Conservation (phyloP, 352 stramenopile genomes). For the Phytophthora tubulina region DNA sequence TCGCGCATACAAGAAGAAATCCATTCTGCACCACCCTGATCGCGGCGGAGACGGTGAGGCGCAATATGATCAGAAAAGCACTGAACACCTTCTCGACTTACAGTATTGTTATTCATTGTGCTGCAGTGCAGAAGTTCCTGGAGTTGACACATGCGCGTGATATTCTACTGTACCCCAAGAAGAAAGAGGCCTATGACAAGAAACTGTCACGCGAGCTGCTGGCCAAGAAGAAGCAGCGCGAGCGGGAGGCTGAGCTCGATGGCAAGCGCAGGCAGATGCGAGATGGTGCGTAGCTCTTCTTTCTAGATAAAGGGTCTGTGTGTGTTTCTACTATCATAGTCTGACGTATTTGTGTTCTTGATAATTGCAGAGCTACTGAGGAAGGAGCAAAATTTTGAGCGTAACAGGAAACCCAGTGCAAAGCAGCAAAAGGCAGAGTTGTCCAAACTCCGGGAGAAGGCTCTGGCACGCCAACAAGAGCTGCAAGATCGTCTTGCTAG, state of each 20-base stretch:
- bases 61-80: background rate
- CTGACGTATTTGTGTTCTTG: slow-evolving; percentile 9
- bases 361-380: slow-evolving; percentile 58
- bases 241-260: slow-evolving; percentile 70
- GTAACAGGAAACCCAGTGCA: slow-evolving; percentile 42
- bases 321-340: background rate
- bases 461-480: slow-evolving; percentile 60
- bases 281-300: slow-evolving; percentile 48
- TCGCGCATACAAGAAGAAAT: slow-evolving; percentile 89
- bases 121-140: slow-evolving; percentile 81
- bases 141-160: slow-evolving; percentile 84
- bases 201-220: slow-evolving; percentile 71
- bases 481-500: slow-evolving; percentile 58
- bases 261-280: slow-evolving; percentile 68
- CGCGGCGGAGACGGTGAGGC: slow-evolving; percentile 77
- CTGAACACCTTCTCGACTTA: slow-evolving; percentile 4
- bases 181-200: slow-evolving; percentile 88
- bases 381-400: slow-evolving; percentile 64
- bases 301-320: background rate
- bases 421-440: slow-evolving; percentile 58
- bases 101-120: slow-evolving; percentile 1
- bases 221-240: slow-evolving; percentile 72
- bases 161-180: slow-evolving; percentile 77
- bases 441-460: slow-evolving; percentile 64
- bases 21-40: slow-evolving; percentile 80